Conservation (phyloP, 305 asterid genomes). For the Stenogyne calaminthoides region DNA sequence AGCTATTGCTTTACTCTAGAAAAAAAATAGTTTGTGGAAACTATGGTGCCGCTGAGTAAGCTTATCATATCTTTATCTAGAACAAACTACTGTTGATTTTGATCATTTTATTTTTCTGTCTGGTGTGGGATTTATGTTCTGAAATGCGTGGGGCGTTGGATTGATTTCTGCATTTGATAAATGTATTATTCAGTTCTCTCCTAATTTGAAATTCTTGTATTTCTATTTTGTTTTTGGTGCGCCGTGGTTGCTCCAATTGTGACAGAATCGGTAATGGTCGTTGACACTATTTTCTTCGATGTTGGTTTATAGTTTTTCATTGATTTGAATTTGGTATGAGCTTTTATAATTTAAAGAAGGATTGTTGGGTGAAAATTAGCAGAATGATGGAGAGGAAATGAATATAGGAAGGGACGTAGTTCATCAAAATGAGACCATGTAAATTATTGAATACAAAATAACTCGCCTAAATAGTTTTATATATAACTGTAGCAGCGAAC, state of each 20-base stretch:
- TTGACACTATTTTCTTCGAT: neutral
- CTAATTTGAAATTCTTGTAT: conserved; percentile 22
- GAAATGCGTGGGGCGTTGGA: conserved; percentile 32
- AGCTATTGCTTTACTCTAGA: conserved; percentile 28
- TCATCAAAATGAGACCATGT: too few species aligned
- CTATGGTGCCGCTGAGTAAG: conserved; percentile 24
- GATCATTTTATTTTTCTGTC: neutral
- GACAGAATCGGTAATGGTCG: neutral
- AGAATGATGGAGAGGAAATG: too few species aligned
- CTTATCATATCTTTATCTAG: conserved; percentile 22
- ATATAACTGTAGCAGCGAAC: too few species aligned
- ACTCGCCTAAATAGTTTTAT: too few species aligned
- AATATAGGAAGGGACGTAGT: too few species aligned
- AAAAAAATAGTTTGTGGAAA: conserved; percentile 40
- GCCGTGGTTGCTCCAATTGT: neutral
- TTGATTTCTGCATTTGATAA: conserved; percentile 34
- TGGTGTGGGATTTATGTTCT: conserved; percentile 33
- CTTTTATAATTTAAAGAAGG: neutral
- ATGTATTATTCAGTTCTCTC: conserved; percentile 23
- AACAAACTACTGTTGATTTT: conserved; percentile 30
- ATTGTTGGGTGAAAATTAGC: too few species aligned
- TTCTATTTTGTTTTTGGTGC: conserved; percentile 7
- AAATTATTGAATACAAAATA: too few species aligned
- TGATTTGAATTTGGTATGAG: neutral
- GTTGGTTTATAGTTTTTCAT: neutral